Evolutionary conservation across 2,329 filamentous ascomycete species (phyloP).

Genomic region (Fusarium protoensiforme): DNA sequence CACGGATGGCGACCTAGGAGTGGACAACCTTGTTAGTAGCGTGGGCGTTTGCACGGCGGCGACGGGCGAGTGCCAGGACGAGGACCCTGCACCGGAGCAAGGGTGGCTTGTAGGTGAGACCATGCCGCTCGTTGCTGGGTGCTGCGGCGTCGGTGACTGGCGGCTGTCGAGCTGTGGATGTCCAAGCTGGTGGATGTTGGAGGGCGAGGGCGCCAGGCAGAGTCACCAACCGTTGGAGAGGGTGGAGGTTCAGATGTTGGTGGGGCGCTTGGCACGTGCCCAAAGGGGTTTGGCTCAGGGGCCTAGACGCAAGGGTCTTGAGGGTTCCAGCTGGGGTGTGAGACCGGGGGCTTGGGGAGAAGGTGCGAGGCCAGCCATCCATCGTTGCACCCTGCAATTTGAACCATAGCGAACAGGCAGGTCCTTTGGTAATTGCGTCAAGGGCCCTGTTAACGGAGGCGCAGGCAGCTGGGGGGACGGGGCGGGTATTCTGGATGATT

Average conservation of each 20-base stretch:
- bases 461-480: background rate
- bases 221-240: constrained; percentile 31
- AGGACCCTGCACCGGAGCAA: constrained; percentile 4
- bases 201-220: constrained; percentile 6
- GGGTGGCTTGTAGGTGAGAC: constrained; percentile 14
- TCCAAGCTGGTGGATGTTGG: constrained; percentile 20
- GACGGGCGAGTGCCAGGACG: constrained; percentile 9
- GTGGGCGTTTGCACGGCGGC: constrained; percentile 7
- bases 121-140: constrained; percentile 25
- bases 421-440: background rate
- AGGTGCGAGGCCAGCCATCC: constrained; percentile 1
- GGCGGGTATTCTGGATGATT: background rate
- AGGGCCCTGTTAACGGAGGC: background rate
- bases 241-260: constrained; percentile 24
- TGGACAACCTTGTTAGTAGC: background rate
- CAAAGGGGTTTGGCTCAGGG: constrained; percentile 36
- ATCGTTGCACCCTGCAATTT: constrained; percentile 34
- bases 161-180: constrained; percentile 22
- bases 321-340: background rate
- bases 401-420: background rate
- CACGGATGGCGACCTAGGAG: background rate
- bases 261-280: constrained; percentile 32
- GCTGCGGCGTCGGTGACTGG: constrained; percentile 20
- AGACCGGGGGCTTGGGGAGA: constrained; percentile 20
- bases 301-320: constrained; percentile 7